phyloP scores from a whole-genome alignment of 495 filamentous ascomycete species.

The Talaromyces trachyspermus region DNA sequence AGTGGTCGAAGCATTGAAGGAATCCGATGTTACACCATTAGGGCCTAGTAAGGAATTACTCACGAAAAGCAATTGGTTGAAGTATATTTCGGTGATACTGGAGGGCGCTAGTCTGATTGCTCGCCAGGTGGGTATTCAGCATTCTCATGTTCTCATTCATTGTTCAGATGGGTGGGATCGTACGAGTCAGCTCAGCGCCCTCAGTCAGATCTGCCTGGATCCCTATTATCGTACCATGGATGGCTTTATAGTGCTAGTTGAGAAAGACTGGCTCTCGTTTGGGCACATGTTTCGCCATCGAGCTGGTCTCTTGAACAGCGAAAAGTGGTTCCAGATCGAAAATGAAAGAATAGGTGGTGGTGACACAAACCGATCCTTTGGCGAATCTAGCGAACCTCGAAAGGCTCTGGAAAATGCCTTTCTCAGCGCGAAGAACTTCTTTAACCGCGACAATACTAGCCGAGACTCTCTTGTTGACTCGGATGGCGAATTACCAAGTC shows the following conservation, averaged over 20 bases:
- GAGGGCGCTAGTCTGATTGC: constrained; percentile 81
- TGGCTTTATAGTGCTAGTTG: constrained; percentile 89
- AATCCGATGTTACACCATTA: constrained; percentile 79
- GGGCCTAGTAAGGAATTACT: constrained; percentile 79
- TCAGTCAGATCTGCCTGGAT: constrained; percentile 89
- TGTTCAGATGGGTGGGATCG: constrained; percentile 99
- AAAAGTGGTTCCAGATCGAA: constrained; percentile 92
- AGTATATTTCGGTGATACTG: constrained; percentile 78
- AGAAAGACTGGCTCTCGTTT: constrained; percentile 98
- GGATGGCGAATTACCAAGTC: constrained; percentile 53
- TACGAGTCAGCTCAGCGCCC: constrained; percentile 89
- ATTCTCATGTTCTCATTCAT: constrained; percentile 93
- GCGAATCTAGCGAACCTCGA: constrained; percentile 49
- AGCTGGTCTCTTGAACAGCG: constrained; percentile 75
- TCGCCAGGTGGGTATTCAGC: constrained; percentile 79
- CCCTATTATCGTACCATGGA: constrained; percentile 94
- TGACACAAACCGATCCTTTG: constrained; percentile 35
- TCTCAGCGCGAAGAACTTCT: constrained; percentile 82
- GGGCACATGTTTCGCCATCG: constrained; percentile 95
- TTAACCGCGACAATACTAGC: constrained; percentile 66
- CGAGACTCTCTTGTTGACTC: constrained; percentile 56
- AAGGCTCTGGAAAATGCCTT: constrained; percentile 84
- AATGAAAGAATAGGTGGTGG: constrained; percentile 50
- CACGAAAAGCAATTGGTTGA: constrained; percentile 80
- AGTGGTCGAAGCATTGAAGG: constrained; percentile 84